Conservation (phyloP, 805 yeast genomes). For the Candida glaebosa region DNA sequence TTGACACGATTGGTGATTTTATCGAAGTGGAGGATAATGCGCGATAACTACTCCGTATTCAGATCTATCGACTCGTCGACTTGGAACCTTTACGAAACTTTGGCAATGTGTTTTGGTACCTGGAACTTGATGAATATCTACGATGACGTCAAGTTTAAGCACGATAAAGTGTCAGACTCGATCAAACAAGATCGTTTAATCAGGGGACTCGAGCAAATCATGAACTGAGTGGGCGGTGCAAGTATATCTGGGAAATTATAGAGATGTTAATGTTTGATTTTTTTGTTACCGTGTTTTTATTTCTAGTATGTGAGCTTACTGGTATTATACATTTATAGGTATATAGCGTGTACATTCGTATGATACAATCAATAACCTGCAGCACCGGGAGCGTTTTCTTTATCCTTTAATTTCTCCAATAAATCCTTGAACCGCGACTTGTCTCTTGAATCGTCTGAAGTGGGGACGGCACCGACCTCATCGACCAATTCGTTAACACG, state of each 20-base stretch:
- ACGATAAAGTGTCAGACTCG: constrained; percentile 14
- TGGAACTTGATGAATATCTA: constrained; percentile 37
- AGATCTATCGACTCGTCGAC: constrained; percentile 19
- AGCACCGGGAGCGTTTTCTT: constrained; percentile 73
- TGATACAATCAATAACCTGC: constrained; percentile 46
- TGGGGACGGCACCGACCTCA: constrained; percentile 38
- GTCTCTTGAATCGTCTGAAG: constrained; percentile 51
- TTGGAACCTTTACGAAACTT: constrained; percentile 33
- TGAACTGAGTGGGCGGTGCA: too few relatives aligned
- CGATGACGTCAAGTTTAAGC: constrained; percentile 23
- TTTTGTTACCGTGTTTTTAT: too few relatives aligned
- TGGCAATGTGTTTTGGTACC: constrained; percentile 32
- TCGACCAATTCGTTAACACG: constrained; percentile 50
- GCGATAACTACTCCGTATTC: constrained; percentile 37
- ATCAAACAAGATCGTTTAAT: constrained; percentile 15
- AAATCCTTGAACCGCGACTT: constrained; percentile 68
- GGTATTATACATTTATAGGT: neutral
- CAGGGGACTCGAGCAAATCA: constrained; percentile 17
- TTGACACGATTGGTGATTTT: constrained; percentile 31
- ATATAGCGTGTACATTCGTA: constrained; percentile 1
- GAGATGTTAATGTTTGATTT: too few relatives aligned
- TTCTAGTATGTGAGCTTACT: too few relatives aligned
- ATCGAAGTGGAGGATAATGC: constrained; percentile 40
- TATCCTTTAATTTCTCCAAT: constrained; percentile 62
- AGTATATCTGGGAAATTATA: too few relatives aligned